Evolutionary conservation across 1,139 yeast genomes (phyloP).

Genomic region (Geotrichum bryndzae): DNA sequence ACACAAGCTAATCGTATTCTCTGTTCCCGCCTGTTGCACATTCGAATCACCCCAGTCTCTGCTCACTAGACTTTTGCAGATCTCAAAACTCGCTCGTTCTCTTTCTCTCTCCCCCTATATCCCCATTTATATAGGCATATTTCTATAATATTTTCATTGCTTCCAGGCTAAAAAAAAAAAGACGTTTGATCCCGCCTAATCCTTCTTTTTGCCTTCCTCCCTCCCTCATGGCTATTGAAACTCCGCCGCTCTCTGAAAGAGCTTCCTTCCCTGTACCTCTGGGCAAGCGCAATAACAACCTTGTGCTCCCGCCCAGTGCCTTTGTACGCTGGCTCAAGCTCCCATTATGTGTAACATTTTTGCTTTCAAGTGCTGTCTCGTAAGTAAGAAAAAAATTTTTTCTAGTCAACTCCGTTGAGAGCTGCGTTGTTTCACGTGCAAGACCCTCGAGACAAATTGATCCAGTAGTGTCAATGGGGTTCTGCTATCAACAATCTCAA

Average conservation of each 20-base stretch:
- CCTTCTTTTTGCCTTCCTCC: neutral
- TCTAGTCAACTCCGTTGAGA: no score
- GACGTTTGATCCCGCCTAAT: neutral
- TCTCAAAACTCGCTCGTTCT: no score
- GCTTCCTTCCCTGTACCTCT: neutral
- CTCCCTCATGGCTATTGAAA: neutral
- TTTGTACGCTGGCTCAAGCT: constrained; percentile 11
- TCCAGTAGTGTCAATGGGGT: neutral
- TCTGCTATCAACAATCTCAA: neutral
- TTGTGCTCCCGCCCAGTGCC: neutral
- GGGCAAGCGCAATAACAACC: neutral
- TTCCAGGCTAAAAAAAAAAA: neutral
- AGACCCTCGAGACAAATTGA: neutral
- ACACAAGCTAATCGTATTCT: no score
- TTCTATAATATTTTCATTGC: neutral
- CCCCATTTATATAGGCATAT: no score
- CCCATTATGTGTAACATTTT: constrained; percentile 2
- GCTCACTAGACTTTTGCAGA: no score
- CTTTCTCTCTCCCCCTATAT: no score
- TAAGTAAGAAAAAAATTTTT: neutral
- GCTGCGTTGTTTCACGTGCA: no score
- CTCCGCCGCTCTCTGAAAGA: neutral
- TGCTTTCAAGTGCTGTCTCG: constrained; percentile 8
- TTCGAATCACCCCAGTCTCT: no score
- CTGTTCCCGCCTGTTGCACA: no score